phyloP scores from a whole-genome alignment of 257 asterid species.

The Solanum virginianum region DNA sequence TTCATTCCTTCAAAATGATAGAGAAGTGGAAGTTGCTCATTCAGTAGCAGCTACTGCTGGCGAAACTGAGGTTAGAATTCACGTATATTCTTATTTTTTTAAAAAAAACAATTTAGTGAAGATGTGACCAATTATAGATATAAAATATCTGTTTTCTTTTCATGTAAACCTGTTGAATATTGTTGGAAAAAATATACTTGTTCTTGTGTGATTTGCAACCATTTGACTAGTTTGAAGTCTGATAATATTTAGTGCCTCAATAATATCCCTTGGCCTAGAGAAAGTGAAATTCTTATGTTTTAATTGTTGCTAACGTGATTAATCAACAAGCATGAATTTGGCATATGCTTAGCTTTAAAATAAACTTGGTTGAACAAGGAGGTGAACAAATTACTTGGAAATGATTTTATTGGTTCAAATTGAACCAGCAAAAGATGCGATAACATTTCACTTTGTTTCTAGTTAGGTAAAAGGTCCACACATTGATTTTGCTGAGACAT shows the following conservation, averaged over 20 bases:
- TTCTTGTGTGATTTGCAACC: background rate
- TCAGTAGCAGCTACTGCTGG: slow-evolving; percentile 92
- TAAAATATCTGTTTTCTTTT: background rate
- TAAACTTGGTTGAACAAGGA: background rate
- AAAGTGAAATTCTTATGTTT: background rate
- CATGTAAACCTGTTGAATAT: background rate
- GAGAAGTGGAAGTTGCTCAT: slow-evolving; percentile 93
- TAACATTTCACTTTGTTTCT: background rate
- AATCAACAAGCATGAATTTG: background rate
- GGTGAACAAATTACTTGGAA: background rate
- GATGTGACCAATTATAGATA: background rate
- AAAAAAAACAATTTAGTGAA: background rate
- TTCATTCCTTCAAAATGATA: slow-evolving; percentile 64
- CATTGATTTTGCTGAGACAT: background rate
- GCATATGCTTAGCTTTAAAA: background rate
- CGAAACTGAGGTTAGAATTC: slow-evolving; percentile 69
- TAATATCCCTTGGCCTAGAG: background rate
- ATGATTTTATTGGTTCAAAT: background rate
- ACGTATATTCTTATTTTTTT: background rate
- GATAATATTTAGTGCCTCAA: background rate
- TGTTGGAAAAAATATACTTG: background rate
- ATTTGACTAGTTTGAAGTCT: background rate
- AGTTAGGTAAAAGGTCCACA: background rate
- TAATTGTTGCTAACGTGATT: background rate
- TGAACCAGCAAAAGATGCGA: background rate